Conservation (phyloP, 108 stramenopile species). For the Cyclotella sp. region DNA sequence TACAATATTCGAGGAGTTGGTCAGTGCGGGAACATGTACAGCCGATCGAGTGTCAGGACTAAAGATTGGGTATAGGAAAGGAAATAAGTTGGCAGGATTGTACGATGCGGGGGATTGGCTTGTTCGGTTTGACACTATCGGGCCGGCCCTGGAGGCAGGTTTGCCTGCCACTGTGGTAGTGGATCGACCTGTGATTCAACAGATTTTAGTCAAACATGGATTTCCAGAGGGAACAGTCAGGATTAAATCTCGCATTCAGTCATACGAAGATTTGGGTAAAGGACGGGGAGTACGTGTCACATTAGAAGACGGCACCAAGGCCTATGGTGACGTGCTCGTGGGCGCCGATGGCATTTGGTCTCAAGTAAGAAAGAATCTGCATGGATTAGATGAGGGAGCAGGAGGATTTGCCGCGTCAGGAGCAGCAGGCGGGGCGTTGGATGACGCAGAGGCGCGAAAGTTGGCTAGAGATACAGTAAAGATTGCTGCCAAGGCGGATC, state of each 20-base stretch:
- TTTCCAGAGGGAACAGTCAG: conserved; percentile 90
- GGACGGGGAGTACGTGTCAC: conserved; percentile 73
- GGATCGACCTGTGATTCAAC: conserved; percentile 97
- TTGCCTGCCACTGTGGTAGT: conserved; percentile 95
- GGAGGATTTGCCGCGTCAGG: conserved; percentile 90
- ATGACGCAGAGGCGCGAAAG: conserved; percentile 85
- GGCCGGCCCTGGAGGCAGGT: conserved; percentile 91
- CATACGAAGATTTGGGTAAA: conserved; percentile 76
- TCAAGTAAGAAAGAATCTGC: conserved; percentile 78
- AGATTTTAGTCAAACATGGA: conserved; percentile 90
- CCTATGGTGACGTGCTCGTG: conserved; percentile 91
- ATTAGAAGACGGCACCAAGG: conserved; percentile 89
- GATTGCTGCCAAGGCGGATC: conserved; percentile 79
- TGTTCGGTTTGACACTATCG: conserved; percentile 95
- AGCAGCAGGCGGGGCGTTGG: conserved; percentile 89
- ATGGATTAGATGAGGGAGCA: conserved; percentile 84
- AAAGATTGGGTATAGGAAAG: conserved; percentile 91
- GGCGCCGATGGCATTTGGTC: conserved; percentile 98
- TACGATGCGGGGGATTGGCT: conserved; percentile 93
- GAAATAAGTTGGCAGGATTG: conserved; percentile 73
- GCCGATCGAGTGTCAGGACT: conserved; percentile 90
- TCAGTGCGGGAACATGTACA: conserved; percentile 86
- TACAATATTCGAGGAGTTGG: conserved; percentile 75
- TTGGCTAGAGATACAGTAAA: conserved; percentile 79
- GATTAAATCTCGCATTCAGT: conserved; percentile 80